These are phyloP conservation scores for Phenoliferia sp. DNA, from an alignment of 1,284 basidiomycete species.

Conservation along the genomic window DNA sequence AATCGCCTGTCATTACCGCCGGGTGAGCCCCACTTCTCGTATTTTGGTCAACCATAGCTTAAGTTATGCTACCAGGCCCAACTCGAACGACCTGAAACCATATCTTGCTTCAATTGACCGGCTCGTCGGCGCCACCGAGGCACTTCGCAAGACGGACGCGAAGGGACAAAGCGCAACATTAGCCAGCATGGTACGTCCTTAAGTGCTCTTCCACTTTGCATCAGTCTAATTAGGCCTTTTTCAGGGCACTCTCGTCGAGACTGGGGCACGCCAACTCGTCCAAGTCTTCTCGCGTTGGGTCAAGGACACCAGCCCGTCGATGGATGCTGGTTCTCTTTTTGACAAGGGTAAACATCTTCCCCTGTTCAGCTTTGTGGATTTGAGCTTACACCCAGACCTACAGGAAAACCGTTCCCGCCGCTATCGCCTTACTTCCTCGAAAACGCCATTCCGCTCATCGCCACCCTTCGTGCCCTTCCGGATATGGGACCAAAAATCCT, in stretches of 20 bases:
- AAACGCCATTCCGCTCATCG: constrained; percentile 24
- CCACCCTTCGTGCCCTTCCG: constrained; percentile 28
- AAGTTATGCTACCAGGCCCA: constrained; percentile 13
- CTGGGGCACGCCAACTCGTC: constrained; percentile 23
- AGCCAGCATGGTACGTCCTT: constrained; percentile 22
- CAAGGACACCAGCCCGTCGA: constrained; percentile 20
- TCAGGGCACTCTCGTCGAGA: constrained; percentile 22
- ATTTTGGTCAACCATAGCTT: neutral
- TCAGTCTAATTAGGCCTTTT: neutral
- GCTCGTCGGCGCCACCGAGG: constrained; percentile 26
- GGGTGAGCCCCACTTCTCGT: constrained; percentile 11
- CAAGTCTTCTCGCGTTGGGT: constrained; percentile 25
- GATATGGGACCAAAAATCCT: constrained; percentile 9
- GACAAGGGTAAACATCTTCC: constrained; percentile 19
- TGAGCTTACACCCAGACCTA: neutral
- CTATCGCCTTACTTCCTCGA: constrained; percentile 27
- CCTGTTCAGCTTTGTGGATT: neutral
- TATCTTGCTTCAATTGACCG: constrained; percentile 30
- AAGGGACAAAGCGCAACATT: constrained; percentile 26
- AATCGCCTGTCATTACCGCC: constrained; percentile 31
- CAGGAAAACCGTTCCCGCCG: constrained; percentile 31
- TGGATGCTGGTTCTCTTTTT: constrained; percentile 29
- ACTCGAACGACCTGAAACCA: constrained; percentile 24
- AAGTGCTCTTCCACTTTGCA: neutral
- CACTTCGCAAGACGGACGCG: constrained; percentile 28